A percentile compares a stretch with the other conserved stretches of the same genome.
Evolutionary conservation across 2,329 filamentous ascomycete species (phyloP).

Genomic region (Fusarium cyanostomum): DNA sequence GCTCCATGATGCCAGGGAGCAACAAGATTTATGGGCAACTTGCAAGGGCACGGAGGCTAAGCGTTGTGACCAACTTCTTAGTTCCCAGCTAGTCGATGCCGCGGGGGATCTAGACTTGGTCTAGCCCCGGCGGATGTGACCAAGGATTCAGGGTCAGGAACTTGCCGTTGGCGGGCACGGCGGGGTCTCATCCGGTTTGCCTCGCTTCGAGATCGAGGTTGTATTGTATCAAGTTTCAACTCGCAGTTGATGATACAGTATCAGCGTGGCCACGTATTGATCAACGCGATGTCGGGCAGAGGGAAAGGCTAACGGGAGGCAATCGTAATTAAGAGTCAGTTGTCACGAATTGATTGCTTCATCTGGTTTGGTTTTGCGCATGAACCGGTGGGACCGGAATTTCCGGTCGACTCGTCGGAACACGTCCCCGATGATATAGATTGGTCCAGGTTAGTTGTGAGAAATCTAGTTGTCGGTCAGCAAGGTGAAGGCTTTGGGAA

Average conservation of each 20-base stretch:
- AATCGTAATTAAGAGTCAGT: slow-evolving; percentile 6
- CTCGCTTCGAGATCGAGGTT: neutral
- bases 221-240: neutral
- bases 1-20: no score
- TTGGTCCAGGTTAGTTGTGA: no score
- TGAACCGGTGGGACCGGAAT: slow-evolving; percentile 16
- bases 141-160: neutral
- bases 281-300: slow-evolving; percentile 7
- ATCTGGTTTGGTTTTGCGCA: neutral
- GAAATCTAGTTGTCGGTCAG: no score
- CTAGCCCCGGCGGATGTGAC: slow-evolving; percentile 14
- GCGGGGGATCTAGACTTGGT: slow-evolving; percentile 29
- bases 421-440: no score
- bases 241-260: slow-evolving; percentile 5
- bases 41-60: neutral
- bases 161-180: slow-evolving; percentile 19
- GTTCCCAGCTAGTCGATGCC: slow-evolving; percentile 28
- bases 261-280: slow-evolving; percentile 4
- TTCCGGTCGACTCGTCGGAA: no score
- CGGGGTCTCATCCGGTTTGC: slow-evolving; percentile 2
- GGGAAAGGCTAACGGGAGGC: slow-evolving; percentile 4
- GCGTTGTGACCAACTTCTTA: slow-evolving; percentile 11
- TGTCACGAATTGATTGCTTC: neutral
- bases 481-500: no score
- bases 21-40: neutral